Base-by-base conservation (phyloP, 192 early-diverging fungal genomes). In the Podila verticillata region DNA sequence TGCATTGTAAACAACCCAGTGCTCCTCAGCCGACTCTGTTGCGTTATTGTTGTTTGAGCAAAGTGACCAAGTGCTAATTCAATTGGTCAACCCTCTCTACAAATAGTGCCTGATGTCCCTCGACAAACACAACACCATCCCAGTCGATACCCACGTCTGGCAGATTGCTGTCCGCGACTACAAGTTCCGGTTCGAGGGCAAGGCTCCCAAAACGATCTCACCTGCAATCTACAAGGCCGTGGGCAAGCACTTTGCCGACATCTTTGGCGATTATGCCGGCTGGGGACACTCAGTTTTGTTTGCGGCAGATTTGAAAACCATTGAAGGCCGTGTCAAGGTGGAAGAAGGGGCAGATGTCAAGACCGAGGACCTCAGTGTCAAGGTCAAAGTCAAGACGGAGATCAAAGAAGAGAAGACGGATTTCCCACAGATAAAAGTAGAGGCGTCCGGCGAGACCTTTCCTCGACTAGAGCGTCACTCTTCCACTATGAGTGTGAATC, bases 71-170 rank as follows among this genome's bases (percentile, higher is more conserved):
- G 15, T 44, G 39, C 39, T 44, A 44, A 44, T 44, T n/a, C 39
- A 2, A 15, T 15, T 1, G 10, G 1, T 15, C 39, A 44, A 15
- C 2, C 2, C 39, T 15, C 1, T 4, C 0, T 15, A 44, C 39
- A 44, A 44, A 44, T 66, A 89, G 68, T 92, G 92, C 59, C 85
- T 99, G 49, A 96, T 96, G 94, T 92, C 93, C 6, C 83, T 99
- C 56, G 96, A 98, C 83, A 96, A 97, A 61, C 70, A 74, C 0
- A 87, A 90, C 13, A 89, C 91, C 0, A 92, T 95, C 24, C 96
- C 96, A 0, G 91, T 99, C 0, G 98, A 99, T 66, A 97, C 96
- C 1, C 98, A 99, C 74, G 96, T 99, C 1, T 96, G 96, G 95
- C 93, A 97, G 81, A 96, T 99, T 48, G 98, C 95, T 2, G 68